Evolutionary conservation across 139 green algal genomes (phyloP), one percentile per base, ranked within the genome.

Genomic region (Chlorella ohadii): DNA sequence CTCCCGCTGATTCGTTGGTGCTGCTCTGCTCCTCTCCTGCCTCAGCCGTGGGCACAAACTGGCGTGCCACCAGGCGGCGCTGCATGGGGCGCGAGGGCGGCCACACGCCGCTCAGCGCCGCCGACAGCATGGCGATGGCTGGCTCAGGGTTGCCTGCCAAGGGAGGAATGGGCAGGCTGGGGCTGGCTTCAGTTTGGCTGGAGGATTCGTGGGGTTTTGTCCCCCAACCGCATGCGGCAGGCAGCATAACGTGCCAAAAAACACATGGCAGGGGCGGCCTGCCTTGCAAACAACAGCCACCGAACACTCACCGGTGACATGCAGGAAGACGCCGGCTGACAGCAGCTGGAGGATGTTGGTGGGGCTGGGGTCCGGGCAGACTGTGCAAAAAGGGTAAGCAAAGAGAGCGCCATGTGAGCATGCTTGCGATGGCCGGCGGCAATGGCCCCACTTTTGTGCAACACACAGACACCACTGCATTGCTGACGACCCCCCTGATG

Each of bases 291-390:
- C n/a, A n/a, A n/a, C n/a, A n/a, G n/a, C n/a, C n/a, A n/a, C n/a
- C n/a, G n/a, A n/a, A n/a, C 23, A 23, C 59, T 31, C 22, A 67
- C 67, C 51, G 6, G 74, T 81, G 16, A 81, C 74, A 55, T 81
- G 74, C 44, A 81, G 74, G 51, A 81, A 68, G 16, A 81, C 55
- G 22, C 74, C 74, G 4, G 51, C 20, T 1, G 74, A 34, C 17
- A 81, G 74, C 74, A 81, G 74, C 74, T 81, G 74, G 27, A 81
- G 41, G 15, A 81, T 33, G 74, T 81, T 81, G 33, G 47, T 36
- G 27, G 74, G 74, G 31, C 31, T 81, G 74, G 74, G 74, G 13
- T n/a, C 15, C 1, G 74, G 74, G 55, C 74, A 81, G 27, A 81
- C 74, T 81, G 74, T 33, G 34, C 20, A 44, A 33, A 17, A 22